Evolutionary conservation across 805 yeast species (phyloP).

Genomic region (Schwanniomyces polymorphus): DNA sequence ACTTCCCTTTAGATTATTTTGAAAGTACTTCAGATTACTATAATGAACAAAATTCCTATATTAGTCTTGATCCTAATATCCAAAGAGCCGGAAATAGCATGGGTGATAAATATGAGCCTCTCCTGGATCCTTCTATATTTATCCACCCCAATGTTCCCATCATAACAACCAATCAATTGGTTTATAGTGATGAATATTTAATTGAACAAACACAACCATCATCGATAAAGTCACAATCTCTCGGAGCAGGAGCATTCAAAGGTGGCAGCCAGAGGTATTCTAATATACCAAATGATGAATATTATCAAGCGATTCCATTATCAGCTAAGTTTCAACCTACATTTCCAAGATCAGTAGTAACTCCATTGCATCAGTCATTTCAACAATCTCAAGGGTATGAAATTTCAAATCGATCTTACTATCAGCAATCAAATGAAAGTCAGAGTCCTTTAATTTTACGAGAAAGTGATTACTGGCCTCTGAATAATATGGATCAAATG

Average conservation of each 20-base stretch:
- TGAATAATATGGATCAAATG: constrained; percentile 7
- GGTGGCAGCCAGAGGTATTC: constrained; percentile 1
- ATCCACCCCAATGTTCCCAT: constrained; percentile 12
- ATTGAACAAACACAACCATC: constrained; percentile 53
- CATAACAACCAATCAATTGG: constrained; percentile 31
- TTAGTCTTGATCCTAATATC: constrained; percentile 19
- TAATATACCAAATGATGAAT: constrained; percentile 17
- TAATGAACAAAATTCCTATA: constrained; percentile 16
- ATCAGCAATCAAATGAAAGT: not conserved
- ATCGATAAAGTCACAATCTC: constrained; percentile 21
- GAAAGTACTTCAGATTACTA: constrained; percentile 28
- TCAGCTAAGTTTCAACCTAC: constrained; percentile 22
- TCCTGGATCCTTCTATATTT: constrained; percentile 15
- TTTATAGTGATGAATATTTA: constrained; percentile 46
- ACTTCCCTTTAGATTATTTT: constrained; percentile 71
- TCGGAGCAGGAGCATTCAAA: not conserved
- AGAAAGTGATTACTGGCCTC: constrained; percentile 19
- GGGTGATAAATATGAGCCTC: constrained; percentile 20
- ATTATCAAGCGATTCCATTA: constrained; percentile 17
- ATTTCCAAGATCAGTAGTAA: constrained; percentile 13
- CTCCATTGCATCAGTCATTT: not conserved
- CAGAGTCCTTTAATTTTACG: constrained; percentile 3
- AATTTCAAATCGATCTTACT: not conserved
- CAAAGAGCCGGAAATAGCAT: constrained; percentile 3
- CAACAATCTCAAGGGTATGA: constrained; percentile 6